A percentile compares a stretch with the other conserved stretches of the same genome.
phyloP scores from a whole-genome alignment of 352 stramenopile species.

The Thalassiosira allenii region DNA sequence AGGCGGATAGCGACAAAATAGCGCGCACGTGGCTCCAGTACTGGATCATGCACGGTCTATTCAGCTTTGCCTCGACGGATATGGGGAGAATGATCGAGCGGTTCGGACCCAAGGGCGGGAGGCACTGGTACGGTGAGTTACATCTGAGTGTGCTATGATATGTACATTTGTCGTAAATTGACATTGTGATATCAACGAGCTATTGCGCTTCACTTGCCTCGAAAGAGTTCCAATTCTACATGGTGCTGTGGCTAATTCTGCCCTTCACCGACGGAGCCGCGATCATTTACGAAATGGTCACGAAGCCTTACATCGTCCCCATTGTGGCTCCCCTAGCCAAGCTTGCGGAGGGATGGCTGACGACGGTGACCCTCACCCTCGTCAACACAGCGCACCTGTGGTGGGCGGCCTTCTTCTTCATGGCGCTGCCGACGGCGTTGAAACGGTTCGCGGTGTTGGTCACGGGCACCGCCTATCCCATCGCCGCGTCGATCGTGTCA shows the following conservation, averaged over 20 bases:
- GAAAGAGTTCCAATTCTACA: conserved; percentile 33
- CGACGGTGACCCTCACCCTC: not conserved
- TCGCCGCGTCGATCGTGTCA: conserved; percentile 49
- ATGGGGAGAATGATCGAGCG: conserved; percentile 23
- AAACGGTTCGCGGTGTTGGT: conserved; percentile 31
- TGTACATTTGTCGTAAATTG: not conserved
- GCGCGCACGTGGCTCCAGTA: conserved; percentile 24
- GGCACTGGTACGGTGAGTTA: conserved; percentile 35
- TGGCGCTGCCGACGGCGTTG: conserved; percentile 18
- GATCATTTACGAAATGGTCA: conserved; percentile 22
- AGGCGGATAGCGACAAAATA: not conserved
- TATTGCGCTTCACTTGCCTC: not conserved
- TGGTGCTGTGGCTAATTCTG: conserved; percentile 51
- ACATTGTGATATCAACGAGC: not conserved
- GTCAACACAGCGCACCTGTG: conserved; percentile 34
- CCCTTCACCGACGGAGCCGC: conserved; percentile 50
- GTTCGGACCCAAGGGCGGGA: conserved; percentile 1
- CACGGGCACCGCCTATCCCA: conserved; percentile 62
- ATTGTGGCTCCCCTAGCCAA: conserved; percentile 15
- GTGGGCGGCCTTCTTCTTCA: conserved; percentile 9
- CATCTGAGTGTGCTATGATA: not conserved
- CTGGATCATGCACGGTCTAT: conserved; percentile 17
- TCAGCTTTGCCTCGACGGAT: conserved; percentile 8
- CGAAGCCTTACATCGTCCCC: conserved; percentile 27
- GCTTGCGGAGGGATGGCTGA: conserved; percentile 21